These are phyloP conservation scores for Aspergillus aculeatinus DNA, from an alignment of 2,329 filamentous ascomycete species.

Conservation along the genomic window DNA sequence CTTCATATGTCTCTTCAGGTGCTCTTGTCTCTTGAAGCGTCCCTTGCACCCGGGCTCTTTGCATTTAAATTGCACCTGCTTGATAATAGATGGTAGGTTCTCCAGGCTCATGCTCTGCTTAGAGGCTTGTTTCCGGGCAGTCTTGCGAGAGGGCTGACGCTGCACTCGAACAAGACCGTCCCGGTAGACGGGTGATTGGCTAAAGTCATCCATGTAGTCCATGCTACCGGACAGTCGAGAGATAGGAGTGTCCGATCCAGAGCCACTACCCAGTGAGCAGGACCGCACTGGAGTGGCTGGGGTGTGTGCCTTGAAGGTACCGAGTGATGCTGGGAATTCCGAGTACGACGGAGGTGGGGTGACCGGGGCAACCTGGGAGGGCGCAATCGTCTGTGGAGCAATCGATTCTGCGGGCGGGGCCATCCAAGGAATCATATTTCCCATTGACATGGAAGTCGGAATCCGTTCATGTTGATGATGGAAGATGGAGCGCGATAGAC, in stretches of 20 bases:
- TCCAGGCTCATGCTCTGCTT: constrained; percentile 39
- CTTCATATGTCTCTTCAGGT: constrained; percentile 51
- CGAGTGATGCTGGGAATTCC: constrained; percentile 36
- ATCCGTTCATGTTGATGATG: constrained; percentile 38
- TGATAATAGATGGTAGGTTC: constrained; percentile 40
- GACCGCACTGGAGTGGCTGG: constrained; percentile 39
- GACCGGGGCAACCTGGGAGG: constrained; percentile 35
- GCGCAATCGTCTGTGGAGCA: constrained; percentile 38
- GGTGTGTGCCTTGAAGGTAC: constrained; percentile 37
- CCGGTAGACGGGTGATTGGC: constrained; percentile 34
- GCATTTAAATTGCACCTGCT: constrained; percentile 45
- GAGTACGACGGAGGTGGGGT: constrained; percentile 41
- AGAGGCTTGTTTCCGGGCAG: constrained; percentile 28
- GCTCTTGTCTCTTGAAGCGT: constrained; percentile 51
- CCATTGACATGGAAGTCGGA: constrained; percentile 37
- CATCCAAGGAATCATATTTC: constrained; percentile 40
- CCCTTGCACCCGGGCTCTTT: constrained; percentile 45
- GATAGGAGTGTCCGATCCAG: constrained; percentile 37
- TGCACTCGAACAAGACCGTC: constrained; percentile 32
- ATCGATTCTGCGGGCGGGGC: constrained; percentile 31
- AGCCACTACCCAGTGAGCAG: constrained; percentile 35
- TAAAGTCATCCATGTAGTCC: constrained; percentile 39
- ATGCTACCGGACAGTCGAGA: constrained; percentile 35
- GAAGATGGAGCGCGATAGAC: constrained; percentile 40
- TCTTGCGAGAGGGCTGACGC: constrained; percentile 35